A percentile compares a stretch with the other conserved stretches of the same genome.
Conservation (phyloP, 768 basidiomycete genomes). For the Tricholomella constricta region DNA sequence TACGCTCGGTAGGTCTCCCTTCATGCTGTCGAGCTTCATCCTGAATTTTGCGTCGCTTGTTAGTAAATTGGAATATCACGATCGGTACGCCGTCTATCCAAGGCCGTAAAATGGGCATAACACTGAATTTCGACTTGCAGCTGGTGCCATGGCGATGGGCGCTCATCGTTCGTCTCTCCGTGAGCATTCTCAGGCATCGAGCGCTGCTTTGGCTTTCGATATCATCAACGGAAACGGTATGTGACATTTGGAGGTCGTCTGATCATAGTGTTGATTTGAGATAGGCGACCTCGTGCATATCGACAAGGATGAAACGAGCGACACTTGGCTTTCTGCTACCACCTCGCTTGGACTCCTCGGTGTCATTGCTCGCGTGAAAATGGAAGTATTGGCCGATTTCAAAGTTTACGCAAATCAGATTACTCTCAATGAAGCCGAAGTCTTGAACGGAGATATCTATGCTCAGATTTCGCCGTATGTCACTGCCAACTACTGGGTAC, state of each 20-base stretch:
- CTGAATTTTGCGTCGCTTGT: neutral
- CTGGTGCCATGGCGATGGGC: slow-evolving; percentile 41
- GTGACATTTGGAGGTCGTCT: neutral
- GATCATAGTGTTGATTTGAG: neutral
- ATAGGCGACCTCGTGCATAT: slow-evolving; percentile 37
- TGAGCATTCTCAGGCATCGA: slow-evolving; percentile 39
- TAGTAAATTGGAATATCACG: slow-evolving; percentile 42
- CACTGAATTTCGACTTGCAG: slow-evolving; percentile 12
- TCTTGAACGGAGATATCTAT: slow-evolving; percentile 35
- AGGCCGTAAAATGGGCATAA: no score
- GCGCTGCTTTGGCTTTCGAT: slow-evolving; percentile 35
- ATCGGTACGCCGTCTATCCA: slow-evolving; percentile 24
- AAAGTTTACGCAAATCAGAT: slow-evolving; percentile 40
- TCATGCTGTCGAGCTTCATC: neutral
- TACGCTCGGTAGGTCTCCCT: slow-evolving; percentile 27
- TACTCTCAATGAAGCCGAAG: slow-evolving; percentile 31
- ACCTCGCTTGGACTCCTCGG: slow-evolving; percentile 40
- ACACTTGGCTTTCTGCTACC: slow-evolving; percentile 39
- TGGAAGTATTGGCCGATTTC: slow-evolving; percentile 33
- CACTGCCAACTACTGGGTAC: slow-evolving; percentile 41
- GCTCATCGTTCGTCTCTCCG: slow-evolving; percentile 41
- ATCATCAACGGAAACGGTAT: slow-evolving; percentile 38
- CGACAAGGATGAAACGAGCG: slow-evolving; percentile 29
- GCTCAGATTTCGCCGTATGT: slow-evolving; percentile 36
- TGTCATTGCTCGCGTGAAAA: slow-evolving; percentile 34